These are phyloP conservation scores for Rubroboletus satanas DNA, from an alignment of 768 basidiomycete species.

Conservation along the genomic window DNA sequence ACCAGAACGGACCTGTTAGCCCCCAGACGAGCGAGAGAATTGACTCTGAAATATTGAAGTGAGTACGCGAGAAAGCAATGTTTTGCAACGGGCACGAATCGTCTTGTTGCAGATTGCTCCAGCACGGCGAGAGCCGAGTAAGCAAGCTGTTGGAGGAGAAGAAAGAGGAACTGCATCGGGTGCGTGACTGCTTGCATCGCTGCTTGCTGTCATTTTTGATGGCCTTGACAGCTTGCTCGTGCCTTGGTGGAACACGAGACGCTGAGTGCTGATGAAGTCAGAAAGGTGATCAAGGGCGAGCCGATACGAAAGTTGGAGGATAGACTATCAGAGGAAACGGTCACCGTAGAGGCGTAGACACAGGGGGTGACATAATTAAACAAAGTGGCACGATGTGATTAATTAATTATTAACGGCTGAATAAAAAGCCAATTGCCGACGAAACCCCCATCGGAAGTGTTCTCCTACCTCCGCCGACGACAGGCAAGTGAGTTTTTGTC, in stretches of 20 bases:
- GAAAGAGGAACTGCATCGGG: conserved; percentile 73
- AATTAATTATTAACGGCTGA: neutral
- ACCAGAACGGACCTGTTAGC: conserved; percentile 67
- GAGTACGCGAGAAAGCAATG: conserved; percentile 29
- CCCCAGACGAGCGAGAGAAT: conserved; percentile 77
- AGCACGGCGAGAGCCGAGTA: conserved; percentile 66
- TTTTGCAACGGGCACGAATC: no score
- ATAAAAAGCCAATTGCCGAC: conserved; percentile 15
- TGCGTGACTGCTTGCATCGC: conserved; percentile 31
- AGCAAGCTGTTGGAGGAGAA: conserved; percentile 58
- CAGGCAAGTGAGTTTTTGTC: conserved; percentile 16
- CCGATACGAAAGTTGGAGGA: conserved; percentile 68
- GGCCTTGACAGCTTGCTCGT: conserved; percentile 62
- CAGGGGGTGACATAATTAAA: no score
- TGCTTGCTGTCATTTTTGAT: neutral
- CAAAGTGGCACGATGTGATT: no score
- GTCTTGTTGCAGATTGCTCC: conserved; percentile 48
- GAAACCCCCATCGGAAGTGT: conserved; percentile 2
- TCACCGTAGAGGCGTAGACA: neutral
- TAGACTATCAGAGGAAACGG: conserved; percentile 40
- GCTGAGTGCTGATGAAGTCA: conserved; percentile 80
- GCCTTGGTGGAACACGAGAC: conserved; percentile 97
- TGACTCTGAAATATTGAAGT: conserved; percentile 83
- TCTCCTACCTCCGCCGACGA: conserved; percentile 57
- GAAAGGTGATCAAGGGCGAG: conserved; percentile 80